Conservation (phyloP, 306 rosid species). For the Prunus armeniaca region DNA sequence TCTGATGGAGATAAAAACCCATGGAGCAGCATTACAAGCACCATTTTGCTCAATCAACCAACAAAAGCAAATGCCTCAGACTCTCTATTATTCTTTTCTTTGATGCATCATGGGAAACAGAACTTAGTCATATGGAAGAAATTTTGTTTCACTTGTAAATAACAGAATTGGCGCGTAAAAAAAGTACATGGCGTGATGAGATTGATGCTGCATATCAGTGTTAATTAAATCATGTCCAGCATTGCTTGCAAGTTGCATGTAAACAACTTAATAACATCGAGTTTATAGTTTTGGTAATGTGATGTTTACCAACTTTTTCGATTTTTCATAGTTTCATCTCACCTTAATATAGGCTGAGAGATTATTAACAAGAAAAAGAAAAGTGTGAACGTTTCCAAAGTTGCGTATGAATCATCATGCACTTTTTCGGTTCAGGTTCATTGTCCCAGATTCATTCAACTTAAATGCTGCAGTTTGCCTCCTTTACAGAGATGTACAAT, state of each 20-base stretch:
- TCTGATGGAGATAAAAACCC: neutral
- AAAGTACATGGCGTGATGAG: neutral
- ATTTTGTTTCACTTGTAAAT: neutral
- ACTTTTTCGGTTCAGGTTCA: no score
- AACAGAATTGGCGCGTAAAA: neutral
- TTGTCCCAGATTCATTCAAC: no score
- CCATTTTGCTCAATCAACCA: slow-evolving; percentile 7
- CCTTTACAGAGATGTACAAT: no score
- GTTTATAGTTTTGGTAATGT: neutral
- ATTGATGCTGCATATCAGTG: neutral
- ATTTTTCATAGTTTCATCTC: neutral
- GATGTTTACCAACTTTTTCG: neutral
- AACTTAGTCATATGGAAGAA: neutral
- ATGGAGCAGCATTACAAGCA: slow-evolving; percentile 19
- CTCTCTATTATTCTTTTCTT: neutral
- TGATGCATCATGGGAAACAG: neutral
- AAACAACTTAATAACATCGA: neutral
- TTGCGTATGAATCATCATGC: no score
- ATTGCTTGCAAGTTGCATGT: neutral
- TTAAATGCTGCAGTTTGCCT: no score
- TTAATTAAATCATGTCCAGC: neutral
- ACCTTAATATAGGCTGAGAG: neutral
- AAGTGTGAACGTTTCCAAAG: no score
- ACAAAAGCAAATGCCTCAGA: neutral
- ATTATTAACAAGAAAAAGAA: neutral